phyloP scores from a whole-genome alignment of 1,284 basidiomycete species.

The Schizophyllum amplum region DNA sequence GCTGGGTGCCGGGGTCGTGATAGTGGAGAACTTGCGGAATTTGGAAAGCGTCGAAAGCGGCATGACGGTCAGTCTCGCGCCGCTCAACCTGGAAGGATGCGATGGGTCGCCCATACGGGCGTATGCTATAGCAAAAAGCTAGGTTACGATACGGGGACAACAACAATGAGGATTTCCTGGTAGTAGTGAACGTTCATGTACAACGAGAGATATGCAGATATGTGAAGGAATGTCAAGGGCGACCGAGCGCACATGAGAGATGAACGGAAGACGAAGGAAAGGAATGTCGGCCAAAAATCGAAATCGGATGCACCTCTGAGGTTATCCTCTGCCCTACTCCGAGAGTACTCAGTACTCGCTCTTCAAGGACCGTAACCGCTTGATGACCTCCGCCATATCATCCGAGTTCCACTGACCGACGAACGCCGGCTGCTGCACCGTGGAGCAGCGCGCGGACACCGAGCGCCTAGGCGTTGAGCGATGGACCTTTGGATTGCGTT shows the following conservation, averaged over 20 bases:
- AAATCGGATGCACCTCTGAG: too few species aligned
- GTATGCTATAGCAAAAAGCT: constrained; percentile 30
- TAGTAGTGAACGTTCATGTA: too few species aligned
- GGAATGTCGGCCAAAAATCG: too few species aligned
- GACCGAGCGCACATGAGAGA: background rate
- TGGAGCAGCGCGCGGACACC: background rate
- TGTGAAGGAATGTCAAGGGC: background rate
- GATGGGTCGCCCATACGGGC: constrained; percentile 65
- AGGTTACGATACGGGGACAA: too few species aligned
- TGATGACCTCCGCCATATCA: background rate
- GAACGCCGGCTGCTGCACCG: background rate
- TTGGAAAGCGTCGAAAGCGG: constrained; percentile 28
- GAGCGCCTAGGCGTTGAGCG: background rate
- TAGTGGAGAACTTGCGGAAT: constrained; percentile 63
- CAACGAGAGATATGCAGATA: background rate
- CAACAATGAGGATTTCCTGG: too few species aligned
- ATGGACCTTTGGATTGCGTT: background rate
- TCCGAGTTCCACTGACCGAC: background rate
- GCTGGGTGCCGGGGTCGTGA: constrained; percentile 47
- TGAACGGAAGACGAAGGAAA: too few species aligned
- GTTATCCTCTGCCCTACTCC: too few species aligned
- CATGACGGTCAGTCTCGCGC: constrained; percentile 38
- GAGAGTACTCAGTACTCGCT: too few species aligned
- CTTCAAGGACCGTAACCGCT: background rate
- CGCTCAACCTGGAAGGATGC: constrained; percentile 44